phyloP scores from a whole-genome alignment of 1,284 basidiomycete genomes.

The Pulveroboletus ridleyi region DNA sequence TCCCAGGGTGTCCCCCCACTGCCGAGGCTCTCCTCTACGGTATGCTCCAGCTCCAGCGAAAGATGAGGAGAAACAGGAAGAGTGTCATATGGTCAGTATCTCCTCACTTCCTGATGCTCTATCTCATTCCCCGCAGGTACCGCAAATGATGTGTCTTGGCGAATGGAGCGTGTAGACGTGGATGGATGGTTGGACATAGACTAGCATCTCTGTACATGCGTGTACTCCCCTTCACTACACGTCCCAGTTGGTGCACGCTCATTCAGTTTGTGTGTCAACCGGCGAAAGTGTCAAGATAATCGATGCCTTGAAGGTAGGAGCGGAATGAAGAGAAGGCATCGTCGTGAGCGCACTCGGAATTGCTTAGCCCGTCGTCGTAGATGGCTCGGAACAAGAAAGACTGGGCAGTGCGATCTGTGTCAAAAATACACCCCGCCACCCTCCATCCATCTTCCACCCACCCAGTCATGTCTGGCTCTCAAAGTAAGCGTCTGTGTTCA shows the following conservation, averaged over 20 bases:
- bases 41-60: constrained; percentile 96
- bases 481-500: neutral
- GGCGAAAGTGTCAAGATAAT: too few species aligned
- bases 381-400: too few species aligned
- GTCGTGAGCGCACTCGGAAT: too few species aligned
- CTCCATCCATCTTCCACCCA: neutral
- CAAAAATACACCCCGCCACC: too few species aligned
- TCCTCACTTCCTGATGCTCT: neutral
- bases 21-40: constrained; percentile 96
- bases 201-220: constrained; percentile 33
- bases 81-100: constrained; percentile 85
- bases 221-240: constrained; percentile 6
- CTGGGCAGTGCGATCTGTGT: too few species aligned
- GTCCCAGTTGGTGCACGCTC: too few species aligned
- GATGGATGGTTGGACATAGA: constrained; percentile 30
- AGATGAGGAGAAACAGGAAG: constrained; percentile 94
- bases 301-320: too few species aligned
- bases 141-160: constrained; percentile 31
- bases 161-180: constrained; percentile 8
- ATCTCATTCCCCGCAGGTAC: constrained; percentile 29
- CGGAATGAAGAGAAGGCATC: too few species aligned
- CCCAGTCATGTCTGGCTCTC: neutral
- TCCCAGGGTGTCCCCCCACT: constrained; percentile 93
- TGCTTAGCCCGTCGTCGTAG: too few species aligned
- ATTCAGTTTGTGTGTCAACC: too few species aligned